Base-by-base conservation (phyloP, 129 eudicot genomes). In the Solidago caesia region DNA sequence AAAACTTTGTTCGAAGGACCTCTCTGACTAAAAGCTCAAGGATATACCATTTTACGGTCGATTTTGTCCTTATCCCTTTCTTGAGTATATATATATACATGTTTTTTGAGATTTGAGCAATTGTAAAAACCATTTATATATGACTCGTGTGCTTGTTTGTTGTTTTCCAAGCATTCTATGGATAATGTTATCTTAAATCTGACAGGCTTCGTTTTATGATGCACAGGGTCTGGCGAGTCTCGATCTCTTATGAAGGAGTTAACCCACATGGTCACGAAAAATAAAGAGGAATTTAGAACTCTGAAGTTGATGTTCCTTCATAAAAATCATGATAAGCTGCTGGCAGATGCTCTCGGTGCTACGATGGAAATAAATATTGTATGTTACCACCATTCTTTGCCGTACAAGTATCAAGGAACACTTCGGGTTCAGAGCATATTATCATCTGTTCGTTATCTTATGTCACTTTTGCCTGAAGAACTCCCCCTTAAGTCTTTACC, bases 161-260 rank as follows among this genome's bases (percentile, higher is more conserved):
- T 7, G 45, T 13, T 12, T 55, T 77, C 11, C 47, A 47, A 48
- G 15, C 5, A 33, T 39, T 33, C 11, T n/a, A 21, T 49, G 76
- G 52, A 11, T 43, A 67, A 16, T 44, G 65, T 58, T 76, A 66
- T 58, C 29, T 33, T 46, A 44, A 9, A 61, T 65, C 80, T 80
- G 46, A 84, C 45, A 76, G 60, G 48, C 69, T 75, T 81, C 21
- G 42, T 60, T 64, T 79, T 79, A n/a, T 33, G 39, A 46, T 60
- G 72, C 47, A 2, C 85, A 90, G 98, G 98, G 98, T 92, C 84
- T 69, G 98, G 98, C 14, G 98, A 90, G 77, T 85, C 92, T 21
- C 96, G 96, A 49, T 74, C 96, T 64, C 92, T 92, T 66, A 86
- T 84, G 96, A 86, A 84, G 88, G 87, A 86, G 71, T 52, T 92